Evolutionary conservation across 495 filamentous ascomycete genomes (phyloP).

Genomic region (Immersiella caudata): DNA sequence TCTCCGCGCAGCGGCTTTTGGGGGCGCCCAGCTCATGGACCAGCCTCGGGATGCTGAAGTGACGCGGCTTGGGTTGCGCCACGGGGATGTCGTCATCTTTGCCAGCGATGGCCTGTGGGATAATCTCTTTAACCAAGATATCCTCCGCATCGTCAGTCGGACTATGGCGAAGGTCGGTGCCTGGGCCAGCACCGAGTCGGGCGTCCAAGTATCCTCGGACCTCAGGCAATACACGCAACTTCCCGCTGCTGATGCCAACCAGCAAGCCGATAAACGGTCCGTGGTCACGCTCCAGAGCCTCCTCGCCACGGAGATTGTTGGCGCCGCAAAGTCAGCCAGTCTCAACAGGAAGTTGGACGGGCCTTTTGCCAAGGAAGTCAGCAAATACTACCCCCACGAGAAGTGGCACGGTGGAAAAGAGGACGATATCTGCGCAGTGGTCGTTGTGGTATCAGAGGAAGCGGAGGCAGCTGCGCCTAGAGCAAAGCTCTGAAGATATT

Average conservation of each 20-base stretch:
- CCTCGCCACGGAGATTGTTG: conserved; percentile 75
- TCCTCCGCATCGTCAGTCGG: conserved; percentile 74
- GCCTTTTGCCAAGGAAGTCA: conserved; percentile 92
- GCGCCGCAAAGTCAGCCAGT: conserved; percentile 82
- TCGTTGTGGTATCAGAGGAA: conserved; percentile 68
- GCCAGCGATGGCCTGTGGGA: conserved; percentile 97
- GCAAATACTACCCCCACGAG: conserved; percentile 81
- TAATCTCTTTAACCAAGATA: conserved; percentile 88
- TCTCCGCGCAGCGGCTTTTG: conserved; percentile 74
- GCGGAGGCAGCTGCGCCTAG: conserved; percentile 32
- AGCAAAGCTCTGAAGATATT: conserved; percentile 40
- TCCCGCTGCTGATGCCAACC: conserved; percentile 14
- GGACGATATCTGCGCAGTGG: conserved; percentile 85
- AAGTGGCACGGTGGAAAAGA: conserved; percentile 84
- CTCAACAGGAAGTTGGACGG: conserved; percentile 76
- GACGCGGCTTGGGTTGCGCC: conserved; percentile 70
- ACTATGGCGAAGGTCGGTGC: conserved; percentile 73
- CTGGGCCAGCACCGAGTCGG: conserved; percentile 66
- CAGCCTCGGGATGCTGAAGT: conserved; percentile 82
- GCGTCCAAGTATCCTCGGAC: conserved; percentile 59
- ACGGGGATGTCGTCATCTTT: conserved; percentile 89
- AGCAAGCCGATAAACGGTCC: conserved; percentile 12
- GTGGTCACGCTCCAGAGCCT: conserved; percentile 66
- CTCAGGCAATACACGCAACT: conserved; percentile 56
- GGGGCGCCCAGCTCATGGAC: conserved; percentile 78